Evolutionary conservation across 345 rosid genomes (phyloP), one percentile per base, ranked within the genome.

Genomic region (Camelina laxa): DNA sequence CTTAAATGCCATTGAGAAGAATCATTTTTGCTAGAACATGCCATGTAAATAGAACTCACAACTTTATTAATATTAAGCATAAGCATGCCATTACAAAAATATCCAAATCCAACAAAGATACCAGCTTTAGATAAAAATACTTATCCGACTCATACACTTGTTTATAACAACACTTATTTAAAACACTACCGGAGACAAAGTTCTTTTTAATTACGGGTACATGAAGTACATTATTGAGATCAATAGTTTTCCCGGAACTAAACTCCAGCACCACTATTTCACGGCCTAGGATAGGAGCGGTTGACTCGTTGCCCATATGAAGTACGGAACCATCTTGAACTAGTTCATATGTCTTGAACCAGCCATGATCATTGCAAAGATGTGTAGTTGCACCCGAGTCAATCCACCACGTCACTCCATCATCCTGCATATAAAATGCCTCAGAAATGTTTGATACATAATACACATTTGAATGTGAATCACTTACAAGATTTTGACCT

Each of bases 91-190:
- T 47, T 47, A 30, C 16, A 65, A 12, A 30, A 11, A 4, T 45
- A 65, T 45, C 42, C 42, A 47, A 65, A 65, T 65, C 42, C 69
- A 65, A 65, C 69, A 65, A 65, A 65, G n/a, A 65, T 16, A n/a
- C 42, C 42, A 45, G 27, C 11, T 12, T 65, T 47, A 0, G 35
- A 53, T 39, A 67, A 54, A 1, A 36, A 67, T 51, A 67, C n/a
- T 53, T 67, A 53, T 67, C 62, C 1, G 16, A 65, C 42, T 48
- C 69, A 48, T 65, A 68, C 62, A 68, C 62, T 51, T 51, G 20
- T 67, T 67, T 50, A 9, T 1, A 67, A 4, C 49, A 36, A 67
- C 31, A 51, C 36, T 39, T 35, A 20, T 36, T 51, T 50, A 67
- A 54, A 67, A 50, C 30, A 50, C 48, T 67, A 10, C 5, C 9